phyloP scores from a whole-genome alignment of 768 basidiomycete species.

The Lactarius quietus region DNA sequence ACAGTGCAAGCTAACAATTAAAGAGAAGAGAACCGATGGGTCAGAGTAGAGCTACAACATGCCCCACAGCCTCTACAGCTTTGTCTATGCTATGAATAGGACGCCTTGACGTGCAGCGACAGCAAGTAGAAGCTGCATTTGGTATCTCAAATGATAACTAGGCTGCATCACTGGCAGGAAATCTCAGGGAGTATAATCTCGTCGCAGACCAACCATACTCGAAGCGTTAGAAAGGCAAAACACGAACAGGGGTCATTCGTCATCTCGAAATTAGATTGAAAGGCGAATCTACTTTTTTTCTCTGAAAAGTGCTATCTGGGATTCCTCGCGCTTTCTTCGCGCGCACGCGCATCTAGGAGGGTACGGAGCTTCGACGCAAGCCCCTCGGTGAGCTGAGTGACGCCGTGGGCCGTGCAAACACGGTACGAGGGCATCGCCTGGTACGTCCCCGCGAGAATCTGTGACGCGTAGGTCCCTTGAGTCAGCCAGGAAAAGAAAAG shows the following conservation, averaged over 20 bases:
- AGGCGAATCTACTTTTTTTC: not conserved
- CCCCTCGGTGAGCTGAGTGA: slow-evolving; percentile 64
- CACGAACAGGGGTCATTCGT: not conserved
- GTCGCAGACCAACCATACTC: too few relatives aligned
- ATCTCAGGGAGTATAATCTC: too few relatives aligned
- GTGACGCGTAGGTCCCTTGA: not conserved
- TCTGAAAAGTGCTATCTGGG: not conserved
- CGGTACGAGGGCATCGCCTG: slow-evolving; percentile 84
- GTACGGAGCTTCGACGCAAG: slow-evolving; percentile 48
- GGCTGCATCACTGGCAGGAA: too few relatives aligned
- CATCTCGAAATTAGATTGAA: not conserved
- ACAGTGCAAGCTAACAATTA: not conserved
- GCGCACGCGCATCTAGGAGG: slow-evolving; percentile 36
- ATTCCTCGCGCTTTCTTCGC: slow-evolving; percentile 31
- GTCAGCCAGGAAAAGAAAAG: not conserved
- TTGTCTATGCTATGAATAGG: not conserved
- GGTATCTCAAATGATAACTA: too few relatives aligned
- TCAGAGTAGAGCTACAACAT: not conserved
- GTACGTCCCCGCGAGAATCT: slow-evolving; percentile 72
- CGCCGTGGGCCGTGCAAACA: slow-evolving; percentile 70
- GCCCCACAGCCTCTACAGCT: too few relatives aligned
- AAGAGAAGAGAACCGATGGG: too few relatives aligned
- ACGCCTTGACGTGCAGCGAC: not conserved
- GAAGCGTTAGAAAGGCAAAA: too few relatives aligned
- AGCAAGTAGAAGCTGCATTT: not conserved